Percentiles rank a stretch among this genome's conserved stretches.
phyloP scores from a whole-genome alignment of 495 filamentous ascomycete genomes.

The Aspergillus homomorphus region DNA sequence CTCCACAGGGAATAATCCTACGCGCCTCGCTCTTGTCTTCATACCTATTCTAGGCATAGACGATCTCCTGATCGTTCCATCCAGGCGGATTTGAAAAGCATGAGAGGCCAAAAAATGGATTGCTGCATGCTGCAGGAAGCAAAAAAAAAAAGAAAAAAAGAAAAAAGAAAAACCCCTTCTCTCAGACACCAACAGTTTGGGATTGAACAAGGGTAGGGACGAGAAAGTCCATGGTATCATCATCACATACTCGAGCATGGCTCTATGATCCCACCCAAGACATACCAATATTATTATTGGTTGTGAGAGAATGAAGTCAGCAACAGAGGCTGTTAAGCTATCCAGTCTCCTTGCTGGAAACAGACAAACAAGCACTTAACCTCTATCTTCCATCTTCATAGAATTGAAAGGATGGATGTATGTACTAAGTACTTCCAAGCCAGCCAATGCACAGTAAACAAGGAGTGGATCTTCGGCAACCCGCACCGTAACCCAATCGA shows the following conservation, averaged over 20 bases:
- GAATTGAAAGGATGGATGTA: not conserved
- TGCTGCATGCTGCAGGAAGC: not conserved
- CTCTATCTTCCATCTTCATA: too few relatives aligned
- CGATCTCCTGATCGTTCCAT: not conserved
- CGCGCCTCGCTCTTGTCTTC: too few relatives aligned
- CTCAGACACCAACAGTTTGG: conserved; percentile 5
- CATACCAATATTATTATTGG: too few relatives aligned
- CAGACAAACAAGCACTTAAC: too few relatives aligned
- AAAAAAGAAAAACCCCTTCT: not conserved
- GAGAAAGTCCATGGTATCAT: not conserved
- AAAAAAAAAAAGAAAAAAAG: not conserved
- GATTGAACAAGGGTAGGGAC: not conserved
- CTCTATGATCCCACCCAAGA: not conserved
- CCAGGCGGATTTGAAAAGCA: not conserved
- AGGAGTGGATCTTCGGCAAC: not conserved
- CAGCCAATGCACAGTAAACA: not conserved
- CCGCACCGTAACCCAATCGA: not conserved
- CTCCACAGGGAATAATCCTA: not conserved
- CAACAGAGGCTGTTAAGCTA: too few relatives aligned
- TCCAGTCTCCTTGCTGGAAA: not conserved
- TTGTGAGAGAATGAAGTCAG: too few relatives aligned
- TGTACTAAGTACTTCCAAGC: not conserved
- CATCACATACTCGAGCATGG: not conserved
- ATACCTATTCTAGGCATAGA: not conserved
- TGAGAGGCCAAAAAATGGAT: not conserved